Conservation (phyloP, 1,284 basidiomycete genomes). For the Moniliophthora roreri region DNA sequence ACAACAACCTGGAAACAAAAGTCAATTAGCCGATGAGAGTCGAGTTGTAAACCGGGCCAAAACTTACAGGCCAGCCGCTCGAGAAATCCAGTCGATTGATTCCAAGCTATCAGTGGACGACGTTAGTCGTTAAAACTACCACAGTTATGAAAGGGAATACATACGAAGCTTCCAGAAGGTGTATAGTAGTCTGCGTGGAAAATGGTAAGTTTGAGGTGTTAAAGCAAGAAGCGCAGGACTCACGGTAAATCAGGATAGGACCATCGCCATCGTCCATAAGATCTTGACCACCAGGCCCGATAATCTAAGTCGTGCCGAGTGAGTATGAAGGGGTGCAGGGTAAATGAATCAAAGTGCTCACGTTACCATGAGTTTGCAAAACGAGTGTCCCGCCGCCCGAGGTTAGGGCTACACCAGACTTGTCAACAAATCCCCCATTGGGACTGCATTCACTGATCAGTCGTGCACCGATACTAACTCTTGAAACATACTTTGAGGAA, state of each 20-base stretch:
- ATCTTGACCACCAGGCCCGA: conserved; percentile 48
- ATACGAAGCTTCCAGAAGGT: conserved; percentile 36
- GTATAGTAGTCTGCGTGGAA: conserved; percentile 48
- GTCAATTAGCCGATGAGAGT: too few relatives aligned
- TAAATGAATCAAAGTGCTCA: too few relatives aligned
- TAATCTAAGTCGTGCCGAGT: too few relatives aligned
- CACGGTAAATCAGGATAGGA: conserved; percentile 41
- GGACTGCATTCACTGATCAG: conserved; percentile 22
- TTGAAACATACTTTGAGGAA: conserved; percentile 36
- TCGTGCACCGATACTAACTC: conserved; percentile 1
- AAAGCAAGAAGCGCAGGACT: conserved; percentile 18
- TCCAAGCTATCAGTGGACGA: too few relatives aligned
- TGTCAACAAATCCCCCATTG: conserved; percentile 48
- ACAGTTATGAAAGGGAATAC: conserved; percentile 20
- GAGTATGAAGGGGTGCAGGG: too few relatives aligned
- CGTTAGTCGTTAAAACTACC: too few relatives aligned
- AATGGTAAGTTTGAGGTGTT: too few relatives aligned
- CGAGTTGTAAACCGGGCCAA: too few relatives aligned
- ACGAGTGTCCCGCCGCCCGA: conserved; percentile 55
- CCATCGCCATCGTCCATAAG: conserved; percentile 37
- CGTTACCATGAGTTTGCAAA: conserved; percentile 43
- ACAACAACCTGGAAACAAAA: too few relatives aligned
- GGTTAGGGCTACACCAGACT: conserved; percentile 43
- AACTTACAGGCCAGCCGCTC: conserved; percentile 32
- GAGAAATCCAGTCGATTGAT: conserved; percentile 44